Base-by-base conservation (phyloP, 2,329 filamentous ascomycete species). In the Fusarium camptoceras region DNA sequence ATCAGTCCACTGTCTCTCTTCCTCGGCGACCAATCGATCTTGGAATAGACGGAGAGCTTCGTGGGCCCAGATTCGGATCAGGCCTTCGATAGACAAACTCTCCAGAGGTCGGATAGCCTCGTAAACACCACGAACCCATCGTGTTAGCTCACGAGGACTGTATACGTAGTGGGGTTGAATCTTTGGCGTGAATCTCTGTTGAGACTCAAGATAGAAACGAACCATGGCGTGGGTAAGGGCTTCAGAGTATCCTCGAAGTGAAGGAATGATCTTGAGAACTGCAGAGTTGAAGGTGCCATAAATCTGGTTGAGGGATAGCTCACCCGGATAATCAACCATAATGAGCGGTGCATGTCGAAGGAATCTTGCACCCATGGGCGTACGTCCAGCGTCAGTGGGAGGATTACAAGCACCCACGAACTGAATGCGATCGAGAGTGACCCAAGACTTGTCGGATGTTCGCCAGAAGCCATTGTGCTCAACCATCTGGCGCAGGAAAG, bases 381-480 rank as follows among this genome's bases (percentile, higher is more conserved):
- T 98, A 87, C 96, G 94, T 27, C 96, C 96, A 73, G 94, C 94
- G 82, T 99, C 97, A 1, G 96, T 98, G 1, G 96, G 96, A 75
- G 96, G 97, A 81, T 99, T 99, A 80, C 96, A 99, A 76, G 96
- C 96, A 74, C 96, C 96, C 55, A 99, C 97, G 73, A 99, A 99
- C 78, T 99, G 96, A 76, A 99, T 98, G 46, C 97, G 92, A 78
- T 99, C 97, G 22, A 99, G 88, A 8, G 93, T 97, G 53, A 99
- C 96, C 96, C 96, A 99, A 6, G 92, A 94, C 84, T 97, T 98
- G 82, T 98, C 97, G 1, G 93, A 93, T 1, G 97, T 97, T 73
- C 95, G 89, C 97, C 97, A 99, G 88, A 99, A 99, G 30, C 96
- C 96, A 74, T 98, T 98, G 78, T 99, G 96, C 80, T 99, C 96